These are phyloP conservation scores for Kockovaella imperatae DNA, from an alignment of 768 basidiomycete species.

Conservation along the genomic window DNA sequence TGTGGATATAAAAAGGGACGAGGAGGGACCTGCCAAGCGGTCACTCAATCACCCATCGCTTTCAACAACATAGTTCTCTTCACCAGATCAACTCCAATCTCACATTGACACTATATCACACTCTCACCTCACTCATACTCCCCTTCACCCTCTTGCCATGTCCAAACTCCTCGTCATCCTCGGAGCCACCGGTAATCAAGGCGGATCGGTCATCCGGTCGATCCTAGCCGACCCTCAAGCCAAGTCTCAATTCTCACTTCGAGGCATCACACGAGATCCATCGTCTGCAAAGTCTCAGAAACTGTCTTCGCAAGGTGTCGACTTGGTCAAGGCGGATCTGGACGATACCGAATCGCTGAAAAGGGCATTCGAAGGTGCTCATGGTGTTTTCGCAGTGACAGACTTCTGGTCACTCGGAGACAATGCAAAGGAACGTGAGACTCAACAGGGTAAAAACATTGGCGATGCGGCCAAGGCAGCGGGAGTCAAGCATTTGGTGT, in stretches of 20 bases:
- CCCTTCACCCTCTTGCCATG: conserved; percentile 4
- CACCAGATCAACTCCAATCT: too few relatives aligned
- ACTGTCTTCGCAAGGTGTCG: conserved; percentile 21
- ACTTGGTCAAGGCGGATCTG: conserved; percentile 31
- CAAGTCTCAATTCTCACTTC: conserved; percentile 14
- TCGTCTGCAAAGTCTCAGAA: conserved; percentile 17
- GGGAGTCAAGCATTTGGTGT: conserved; percentile 15
- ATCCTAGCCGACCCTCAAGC: conserved; percentile 16
- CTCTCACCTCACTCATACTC: too few relatives aligned
- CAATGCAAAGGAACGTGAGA: conserved; percentile 6
- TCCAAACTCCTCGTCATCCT: conserved; percentile 30
- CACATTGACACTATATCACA: too few relatives aligned
- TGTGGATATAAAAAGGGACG: too few relatives aligned
- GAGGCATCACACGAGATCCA: conserved; percentile 32
- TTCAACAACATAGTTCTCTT: too few relatives aligned
- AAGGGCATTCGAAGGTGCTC: conserved; percentile 27
- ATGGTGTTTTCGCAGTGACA: conserved; percentile 27
- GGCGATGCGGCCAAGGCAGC: conserved; percentile 25
- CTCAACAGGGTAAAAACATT: conserved; percentile 20
- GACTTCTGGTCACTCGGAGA: conserved; percentile 21
- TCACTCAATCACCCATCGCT: too few relatives aligned
- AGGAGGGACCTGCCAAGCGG: too few relatives aligned
- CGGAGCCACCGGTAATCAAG: conserved; percentile 39
- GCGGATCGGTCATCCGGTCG: conserved; percentile 27
- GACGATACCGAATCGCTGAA: conserved; percentile 12